phyloP scores from a whole-genome alignment of 768 basidiomycete species.

The Leucosporidium yakuticum region DNA sequence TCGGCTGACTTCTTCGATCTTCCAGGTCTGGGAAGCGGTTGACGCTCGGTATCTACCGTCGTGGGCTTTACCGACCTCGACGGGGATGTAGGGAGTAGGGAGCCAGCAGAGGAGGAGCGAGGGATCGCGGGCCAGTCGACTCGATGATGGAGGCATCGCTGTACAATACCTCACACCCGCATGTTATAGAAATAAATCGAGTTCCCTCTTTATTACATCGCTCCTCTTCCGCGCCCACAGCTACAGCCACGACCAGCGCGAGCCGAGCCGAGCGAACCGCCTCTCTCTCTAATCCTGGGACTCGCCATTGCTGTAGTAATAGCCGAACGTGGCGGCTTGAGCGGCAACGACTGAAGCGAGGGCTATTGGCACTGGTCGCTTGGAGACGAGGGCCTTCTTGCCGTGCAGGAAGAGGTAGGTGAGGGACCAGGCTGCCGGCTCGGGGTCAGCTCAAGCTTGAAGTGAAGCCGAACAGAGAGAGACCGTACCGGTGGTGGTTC shows the following conservation, averaged over 20 bases:
- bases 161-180: too few relatives aligned
- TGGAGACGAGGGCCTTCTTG: conserved; percentile 18
- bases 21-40: conserved; percentile 10
- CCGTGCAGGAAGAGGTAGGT: conserved; percentile 34
- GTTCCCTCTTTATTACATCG: too few relatives aligned
- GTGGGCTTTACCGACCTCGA: background rate
- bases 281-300: too few relatives aligned
- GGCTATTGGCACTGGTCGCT: conserved; percentile 15
- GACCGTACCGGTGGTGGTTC: conserved; percentile 29
- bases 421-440: conserved; percentile 25
- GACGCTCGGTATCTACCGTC: background rate
- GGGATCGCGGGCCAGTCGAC: too few relatives aligned
- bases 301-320: too few relatives aligned
- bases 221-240: too few relatives aligned
- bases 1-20: background rate
- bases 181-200: too few relatives aligned
- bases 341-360: conserved; percentile 8
- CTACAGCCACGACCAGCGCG: too few relatives aligned
- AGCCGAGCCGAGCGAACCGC: too few relatives aligned
- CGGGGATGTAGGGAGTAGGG: background rate
- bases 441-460: background rate
- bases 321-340: too few relatives aligned
- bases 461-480: background rate
- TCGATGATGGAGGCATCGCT: too few relatives aligned
- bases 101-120: background rate